These are phyloP conservation scores for Claviceps quebecensis DNA, from an alignment of 2,329 filamentous ascomycete species.

Conservation along the genomic window DNA sequence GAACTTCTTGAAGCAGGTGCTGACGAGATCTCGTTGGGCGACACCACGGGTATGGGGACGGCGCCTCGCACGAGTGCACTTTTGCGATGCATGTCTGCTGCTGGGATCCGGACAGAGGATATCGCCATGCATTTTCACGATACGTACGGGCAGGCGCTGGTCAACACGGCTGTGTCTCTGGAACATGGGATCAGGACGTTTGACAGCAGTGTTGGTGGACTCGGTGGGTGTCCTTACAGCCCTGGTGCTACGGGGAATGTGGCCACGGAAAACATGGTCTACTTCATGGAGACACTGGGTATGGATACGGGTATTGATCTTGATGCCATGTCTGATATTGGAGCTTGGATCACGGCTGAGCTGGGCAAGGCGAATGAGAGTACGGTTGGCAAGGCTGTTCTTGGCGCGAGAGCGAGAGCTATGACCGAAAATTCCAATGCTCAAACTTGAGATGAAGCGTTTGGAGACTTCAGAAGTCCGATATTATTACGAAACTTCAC, in stretches of 20 bases:
- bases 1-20: slow-evolving; percentile 72
- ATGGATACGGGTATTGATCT: slow-evolving; percentile 61
- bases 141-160: slow-evolving; percentile 74
- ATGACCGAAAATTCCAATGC: slow-evolving; percentile 13
- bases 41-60: slow-evolving; percentile 84
- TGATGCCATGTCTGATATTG: slow-evolving; percentile 51
- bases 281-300: slow-evolving; percentile 60
- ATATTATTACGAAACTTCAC: too few relatives aligned
- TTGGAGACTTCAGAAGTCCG: background rate
- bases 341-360: slow-evolving; percentile 55
- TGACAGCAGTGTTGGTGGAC: slow-evolving; percentile 64
- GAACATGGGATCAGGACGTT: slow-evolving; percentile 68
- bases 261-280: slow-evolving; percentile 71
- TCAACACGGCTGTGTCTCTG: slow-evolving; percentile 64
- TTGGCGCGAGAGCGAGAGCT: slow-evolving; percentile 31
- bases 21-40: slow-evolving; percentile 79
- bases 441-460: slow-evolving; percentile 5
- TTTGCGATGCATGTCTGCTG: slow-evolving; percentile 48
- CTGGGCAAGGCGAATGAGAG: slow-evolving; percentile 50
- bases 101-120: slow-evolving; percentile 54
- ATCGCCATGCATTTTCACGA: slow-evolving; percentile 81
- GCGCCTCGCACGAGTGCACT: slow-evolving; percentile 54
- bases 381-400: slow-evolving; percentile 50
- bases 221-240: slow-evolving; percentile 76
- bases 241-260: slow-evolving; percentile 80